Percentiles rank a stretch among this genome's conserved stretches.
Conservation (phyloP, 148 eudicot genomes). For the Arbutus unedo region DNA sequence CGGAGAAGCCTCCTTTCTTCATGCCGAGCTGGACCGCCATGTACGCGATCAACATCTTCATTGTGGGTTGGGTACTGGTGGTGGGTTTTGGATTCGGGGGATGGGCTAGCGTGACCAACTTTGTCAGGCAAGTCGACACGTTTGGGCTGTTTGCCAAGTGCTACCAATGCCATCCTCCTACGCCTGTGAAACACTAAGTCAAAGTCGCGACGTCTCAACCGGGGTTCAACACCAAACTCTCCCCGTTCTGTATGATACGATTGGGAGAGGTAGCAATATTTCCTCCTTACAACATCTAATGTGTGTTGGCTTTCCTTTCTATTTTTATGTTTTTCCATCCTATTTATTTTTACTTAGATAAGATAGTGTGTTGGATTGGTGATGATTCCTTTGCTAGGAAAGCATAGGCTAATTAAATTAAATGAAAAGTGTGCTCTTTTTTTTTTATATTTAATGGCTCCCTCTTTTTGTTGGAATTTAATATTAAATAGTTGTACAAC, state of each 20-base stretch:
- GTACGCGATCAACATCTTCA: slow-evolving; percentile 56
- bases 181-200: slow-evolving; percentile 17
- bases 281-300: slow-evolving; percentile 21
- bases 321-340: background rate
- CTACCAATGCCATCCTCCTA: slow-evolving; percentile 70
- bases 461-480: slow-evolving; percentile 8
- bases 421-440: background rate
- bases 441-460: background rate
- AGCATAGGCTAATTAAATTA: slow-evolving; percentile 25
- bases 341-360: slow-evolving; percentile 4
- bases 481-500: background rate
- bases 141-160: slow-evolving; percentile 89
- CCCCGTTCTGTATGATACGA: background rate
- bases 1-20: slow-evolving; percentile 83
- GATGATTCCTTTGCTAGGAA: slow-evolving; percentile 22
- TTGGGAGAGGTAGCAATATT: slow-evolving; percentile 12
- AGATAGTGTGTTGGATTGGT: slow-evolving; percentile 32
- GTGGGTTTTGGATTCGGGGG: slow-evolving; percentile 93
- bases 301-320: slow-evolving; percentile 24
- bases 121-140: slow-evolving; percentile 63
- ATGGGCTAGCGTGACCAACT: slow-evolving; percentile 86
- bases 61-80: slow-evolving; percentile 65
- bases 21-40: slow-evolving; percentile 73
- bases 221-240: background rate
- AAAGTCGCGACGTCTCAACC: background rate